These are phyloP conservation scores for Rostrohypoxylon terebratum DNA, from an alignment of 495 filamentous ascomycete species.

Conservation along the genomic window DNA sequence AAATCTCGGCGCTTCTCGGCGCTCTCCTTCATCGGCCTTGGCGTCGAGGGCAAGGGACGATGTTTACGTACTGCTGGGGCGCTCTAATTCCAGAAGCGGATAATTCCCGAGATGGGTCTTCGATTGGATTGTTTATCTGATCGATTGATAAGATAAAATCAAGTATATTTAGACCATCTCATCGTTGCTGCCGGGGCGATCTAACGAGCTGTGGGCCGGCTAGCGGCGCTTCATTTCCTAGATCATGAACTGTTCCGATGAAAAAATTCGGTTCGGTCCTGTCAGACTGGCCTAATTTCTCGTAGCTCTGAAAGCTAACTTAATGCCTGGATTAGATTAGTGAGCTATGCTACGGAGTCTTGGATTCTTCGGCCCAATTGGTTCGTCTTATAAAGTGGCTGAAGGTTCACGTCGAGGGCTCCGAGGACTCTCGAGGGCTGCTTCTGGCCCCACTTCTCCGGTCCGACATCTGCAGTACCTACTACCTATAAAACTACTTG, in stretches of 20 bases:
- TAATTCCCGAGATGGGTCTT: neutral
- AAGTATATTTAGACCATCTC: neutral
- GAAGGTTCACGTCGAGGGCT: too few species aligned
- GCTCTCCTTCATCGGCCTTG: constrained; percentile 7
- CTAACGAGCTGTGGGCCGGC: neutral
- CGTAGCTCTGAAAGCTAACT: neutral
- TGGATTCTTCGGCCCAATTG: too few species aligned
- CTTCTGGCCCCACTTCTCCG: too few species aligned
- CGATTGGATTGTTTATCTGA: neutral
- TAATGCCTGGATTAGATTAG: too few species aligned
- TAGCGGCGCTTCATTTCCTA: constrained; percentile 1
- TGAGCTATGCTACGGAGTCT: too few species aligned
- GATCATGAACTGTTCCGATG: neutral
- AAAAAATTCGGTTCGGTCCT: neutral
- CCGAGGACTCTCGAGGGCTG: too few species aligned
- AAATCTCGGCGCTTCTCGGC: neutral
- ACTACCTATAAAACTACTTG: too few species aligned
- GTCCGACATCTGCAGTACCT: too few species aligned
- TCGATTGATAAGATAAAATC: constrained; percentile 7
- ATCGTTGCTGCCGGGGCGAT: neutral
- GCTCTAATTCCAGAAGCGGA: neutral
- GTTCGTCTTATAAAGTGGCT: too few species aligned
- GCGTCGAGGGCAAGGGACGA: neutral
- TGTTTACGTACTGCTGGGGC: neutral
- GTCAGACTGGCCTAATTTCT: neutral